Base-by-base conservation (phyloP, 768 basidiomycete species). In the Chiua virens region DNA sequence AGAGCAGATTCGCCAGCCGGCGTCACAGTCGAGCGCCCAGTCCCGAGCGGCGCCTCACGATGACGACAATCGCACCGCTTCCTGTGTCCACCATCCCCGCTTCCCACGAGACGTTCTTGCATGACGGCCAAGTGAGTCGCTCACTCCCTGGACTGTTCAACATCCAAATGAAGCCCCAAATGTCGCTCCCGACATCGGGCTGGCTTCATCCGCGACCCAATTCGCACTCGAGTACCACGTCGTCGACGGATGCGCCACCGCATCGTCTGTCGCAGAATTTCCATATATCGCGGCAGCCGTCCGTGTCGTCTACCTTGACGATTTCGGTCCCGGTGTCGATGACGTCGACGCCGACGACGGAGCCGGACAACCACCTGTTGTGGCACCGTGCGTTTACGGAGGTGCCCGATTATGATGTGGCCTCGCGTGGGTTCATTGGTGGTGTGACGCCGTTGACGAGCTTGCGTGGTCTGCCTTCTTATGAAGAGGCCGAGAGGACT, bases 381-480 rank as follows among this genome's bases (percentile, higher is more conserved):
- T 71, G 87, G 51, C 81, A 82, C 56, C 77, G 84, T 20, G 81
- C 82, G 42, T 85, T 82, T 60, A 89, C 79, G 56, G 82, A 79
- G 73, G 89, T 97, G 17, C 96, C 96, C 2, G 83, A 89, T 57
- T 98, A 98, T 68, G 79, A 79, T 18, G 78, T 90, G 41, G 92
- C 95, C 3, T 83, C 86, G 54, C 75, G 87, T 14, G 94, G 93
- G 7, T 96, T 95, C 70, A 77, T 95, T 23, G 94, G 94, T 8
- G 93, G 94, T 6, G 86, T 95, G n/a, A 85, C 88, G 10, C 93
- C 96, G 15, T 68, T 93, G 62, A 78, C 78, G 60, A 86, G 87
- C 59, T 76, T 86, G 74, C 75, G 73, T 23, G 92, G 89, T 7
- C 64, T 96, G 58, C 95, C 95, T 42, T 89, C 85, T 35, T 98